phyloP scores from a whole-genome alignment of 768 basidiomycete genomes.

The Boletellus ananiceps region DNA sequence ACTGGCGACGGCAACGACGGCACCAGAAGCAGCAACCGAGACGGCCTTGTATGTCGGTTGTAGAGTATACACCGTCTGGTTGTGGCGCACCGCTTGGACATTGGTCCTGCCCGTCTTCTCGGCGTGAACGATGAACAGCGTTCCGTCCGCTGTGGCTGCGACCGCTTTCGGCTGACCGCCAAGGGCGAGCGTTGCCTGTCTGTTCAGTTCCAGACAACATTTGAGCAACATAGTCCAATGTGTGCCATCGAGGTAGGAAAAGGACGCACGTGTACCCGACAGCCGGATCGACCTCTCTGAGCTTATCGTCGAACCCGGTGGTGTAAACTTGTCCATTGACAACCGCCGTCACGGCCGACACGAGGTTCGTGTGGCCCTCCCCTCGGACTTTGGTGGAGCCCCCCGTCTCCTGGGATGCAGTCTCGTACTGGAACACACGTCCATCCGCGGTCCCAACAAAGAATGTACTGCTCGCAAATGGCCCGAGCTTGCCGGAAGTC shows the following conservation, averaged over 20 bases:
- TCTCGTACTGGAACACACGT: conserved; percentile 61
- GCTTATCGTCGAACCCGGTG: conserved; percentile 74
- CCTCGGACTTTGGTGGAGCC: conserved; percentile 49
- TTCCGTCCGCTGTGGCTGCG: conserved; percentile 54
- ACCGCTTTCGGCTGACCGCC: conserved; percentile 64
- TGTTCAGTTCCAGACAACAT: conserved; percentile 21
- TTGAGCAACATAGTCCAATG: neutral
- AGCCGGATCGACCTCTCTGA: conserved; percentile 57
- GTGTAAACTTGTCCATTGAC: conserved; percentile 55
- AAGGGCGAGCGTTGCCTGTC: conserved; percentile 49
- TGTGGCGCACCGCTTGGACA: conserved; percentile 65
- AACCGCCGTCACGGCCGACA: conserved; percentile 55
- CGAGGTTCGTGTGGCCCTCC: conserved; percentile 63
- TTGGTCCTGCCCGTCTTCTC: conserved; percentile 40
- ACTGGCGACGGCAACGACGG: conserved; percentile 65
- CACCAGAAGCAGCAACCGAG: conserved; percentile 49
- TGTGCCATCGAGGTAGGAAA: conserved; percentile 1
- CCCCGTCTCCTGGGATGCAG: conserved; percentile 13
- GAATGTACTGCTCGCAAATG: conserved; percentile 51
- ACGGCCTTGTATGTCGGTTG: conserved; percentile 50
- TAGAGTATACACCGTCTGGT: conserved; percentile 61
- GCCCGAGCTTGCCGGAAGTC: conserved; percentile 50
- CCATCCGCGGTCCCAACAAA: conserved; percentile 80
- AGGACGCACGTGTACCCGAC: conserved; percentile 27
- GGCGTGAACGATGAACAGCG: conserved; percentile 51